Conservation (phyloP, 1,284 basidiomycete genomes). For the Ceratobasidium sp. region DNA sequence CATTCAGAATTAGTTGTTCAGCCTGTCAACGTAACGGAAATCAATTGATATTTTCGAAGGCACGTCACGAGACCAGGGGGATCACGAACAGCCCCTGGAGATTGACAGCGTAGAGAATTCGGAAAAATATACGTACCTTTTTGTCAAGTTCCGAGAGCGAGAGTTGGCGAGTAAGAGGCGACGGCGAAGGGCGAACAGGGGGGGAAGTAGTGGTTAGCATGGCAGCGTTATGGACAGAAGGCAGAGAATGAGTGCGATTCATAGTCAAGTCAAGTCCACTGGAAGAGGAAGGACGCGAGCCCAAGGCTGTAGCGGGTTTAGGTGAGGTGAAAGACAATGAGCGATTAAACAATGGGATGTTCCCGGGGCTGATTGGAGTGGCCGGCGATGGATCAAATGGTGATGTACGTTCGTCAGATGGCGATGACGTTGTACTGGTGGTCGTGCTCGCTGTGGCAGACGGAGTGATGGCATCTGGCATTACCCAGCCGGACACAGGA, state of each 20-base stretch:
- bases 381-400: slow-evolving; percentile 35
- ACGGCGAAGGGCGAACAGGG: slow-evolving; percentile 29
- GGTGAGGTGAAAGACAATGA: slow-evolving; percentile 1
- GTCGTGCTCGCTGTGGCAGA: slow-evolving; percentile 31
- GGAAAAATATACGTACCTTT: slow-evolving; percentile 40
- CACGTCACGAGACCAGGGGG: slow-evolving; percentile 26
- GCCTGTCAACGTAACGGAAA: slow-evolving; percentile 36
- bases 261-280: slow-evolving; percentile 38
- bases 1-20: slow-evolving; percentile 40
- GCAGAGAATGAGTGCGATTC: slow-evolving; percentile 43
- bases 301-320: neutral
- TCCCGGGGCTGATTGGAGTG: slow-evolving; percentile 23
- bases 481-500: slow-evolving; percentile 9
- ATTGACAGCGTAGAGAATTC: slow-evolving; percentile 25
- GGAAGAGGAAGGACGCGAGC: slow-evolving; percentile 28
- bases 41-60: slow-evolving; percentile 24
- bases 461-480: slow-evolving; percentile 3
- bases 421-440: slow-evolving; percentile 42
- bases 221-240: slow-evolving; percentile 21
- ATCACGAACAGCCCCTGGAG: slow-evolving; percentile 20
- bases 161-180: slow-evolving; percentile 40
- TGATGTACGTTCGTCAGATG: slow-evolving; percentile 35
- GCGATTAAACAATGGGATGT: slow-evolving; percentile 12
- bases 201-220: slow-evolving; percentile 44
- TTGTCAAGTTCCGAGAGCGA: slow-evolving; percentile 42